Evolutionary conservation across 2,329 filamentous ascomycete species (phyloP).

Genomic region (Penicillium hordei): DNA sequence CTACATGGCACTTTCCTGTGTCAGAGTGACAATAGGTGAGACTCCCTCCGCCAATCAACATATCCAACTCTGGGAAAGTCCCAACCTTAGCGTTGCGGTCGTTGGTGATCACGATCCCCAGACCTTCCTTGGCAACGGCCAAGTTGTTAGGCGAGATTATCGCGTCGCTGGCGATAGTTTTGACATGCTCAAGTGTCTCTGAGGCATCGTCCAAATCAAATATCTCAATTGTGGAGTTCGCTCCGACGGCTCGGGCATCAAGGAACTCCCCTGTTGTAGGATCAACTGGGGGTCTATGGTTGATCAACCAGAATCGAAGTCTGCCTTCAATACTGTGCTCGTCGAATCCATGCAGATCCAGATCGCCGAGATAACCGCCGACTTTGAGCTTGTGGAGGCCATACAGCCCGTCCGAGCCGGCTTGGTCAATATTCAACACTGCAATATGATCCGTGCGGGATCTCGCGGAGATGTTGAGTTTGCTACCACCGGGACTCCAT

Average conservation of each 20-base stretch:
- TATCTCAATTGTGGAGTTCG: neutral
- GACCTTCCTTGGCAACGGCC: neutral
- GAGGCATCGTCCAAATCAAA: neutral
- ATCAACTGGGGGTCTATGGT: neutral
- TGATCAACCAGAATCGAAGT: conserved; percentile 1
- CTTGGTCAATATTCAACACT: conserved; percentile 30
- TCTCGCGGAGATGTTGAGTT: conserved; percentile 24
- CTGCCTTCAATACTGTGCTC: neutral
- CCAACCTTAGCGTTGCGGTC: neutral
- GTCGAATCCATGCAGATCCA: neutral
- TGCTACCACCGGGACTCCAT: conserved; percentile 10
- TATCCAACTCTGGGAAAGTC: neutral
- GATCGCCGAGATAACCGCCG: neutral
- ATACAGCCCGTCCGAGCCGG: conserved; percentile 19
- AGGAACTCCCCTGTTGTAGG: neutral
- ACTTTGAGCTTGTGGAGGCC: conserved; percentile 10
- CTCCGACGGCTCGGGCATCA: neutral
- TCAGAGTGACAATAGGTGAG: neutral
- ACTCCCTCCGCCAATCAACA: neutral
- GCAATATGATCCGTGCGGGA: conserved; percentile 27
- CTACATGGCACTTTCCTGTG: neutral
- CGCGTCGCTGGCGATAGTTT: neutral
- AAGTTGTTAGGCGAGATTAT: neutral
- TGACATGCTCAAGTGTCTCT: neutral
- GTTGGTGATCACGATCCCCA: neutral